Percentiles rank a stretch among this genome's conserved stretches.
Conservation (phyloP, 768 basidiomycete species). For the Lentinula edodes region DNA sequence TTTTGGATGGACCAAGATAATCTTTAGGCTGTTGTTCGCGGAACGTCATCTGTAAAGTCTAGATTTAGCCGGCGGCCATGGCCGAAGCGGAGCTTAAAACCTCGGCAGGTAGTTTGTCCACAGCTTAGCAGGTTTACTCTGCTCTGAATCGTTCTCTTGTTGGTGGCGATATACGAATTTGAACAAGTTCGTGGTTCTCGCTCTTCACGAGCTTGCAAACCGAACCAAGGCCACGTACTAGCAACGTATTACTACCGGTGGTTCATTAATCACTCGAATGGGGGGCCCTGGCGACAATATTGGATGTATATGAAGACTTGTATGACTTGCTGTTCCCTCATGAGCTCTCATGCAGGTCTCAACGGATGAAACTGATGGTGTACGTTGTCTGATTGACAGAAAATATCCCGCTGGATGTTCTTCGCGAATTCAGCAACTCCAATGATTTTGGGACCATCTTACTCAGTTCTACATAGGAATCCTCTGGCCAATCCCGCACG, state of each 20-base stretch:
- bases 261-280: neutral
- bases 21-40: neutral
- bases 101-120: neutral
- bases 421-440: neutral
- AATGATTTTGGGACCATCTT: neutral
- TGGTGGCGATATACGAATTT: neutral
- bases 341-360: neutral
- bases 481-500: neutral
- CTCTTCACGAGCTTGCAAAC: neutral
- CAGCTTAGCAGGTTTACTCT: neutral
- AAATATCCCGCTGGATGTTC: slow-evolving; percentile 1
- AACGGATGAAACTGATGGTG: neutral
- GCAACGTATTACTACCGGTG: neutral
- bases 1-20: neutral
- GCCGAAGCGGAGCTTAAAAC: neutral
- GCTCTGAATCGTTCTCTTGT: too few relatives aligned
- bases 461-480: neutral
- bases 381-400: slow-evolving; percentile 2
- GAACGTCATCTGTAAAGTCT: neutral
- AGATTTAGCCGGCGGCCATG: neutral
- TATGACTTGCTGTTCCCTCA: too few relatives aligned
- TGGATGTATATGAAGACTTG: too few relatives aligned
- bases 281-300: neutral
- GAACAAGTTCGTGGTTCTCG: neutral
- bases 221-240: neutral